These are phyloP conservation scores for Hyparrhenia diplandra DNA, from an alignment of 176 grass and related monocot genomes.

Conservation along the genomic window DNA sequence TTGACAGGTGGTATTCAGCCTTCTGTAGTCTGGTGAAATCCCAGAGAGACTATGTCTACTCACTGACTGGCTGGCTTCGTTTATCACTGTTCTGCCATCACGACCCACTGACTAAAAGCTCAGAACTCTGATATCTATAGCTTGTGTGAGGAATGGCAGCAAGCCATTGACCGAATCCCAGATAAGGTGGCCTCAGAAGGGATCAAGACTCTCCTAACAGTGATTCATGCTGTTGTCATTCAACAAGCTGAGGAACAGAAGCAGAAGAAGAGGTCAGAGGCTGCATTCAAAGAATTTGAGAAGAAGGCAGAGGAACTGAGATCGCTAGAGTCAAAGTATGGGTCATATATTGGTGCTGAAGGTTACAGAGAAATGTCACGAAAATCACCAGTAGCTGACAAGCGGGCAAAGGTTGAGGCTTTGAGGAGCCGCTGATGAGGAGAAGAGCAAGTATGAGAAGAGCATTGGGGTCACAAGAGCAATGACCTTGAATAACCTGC, in stretches of 20 bases:
- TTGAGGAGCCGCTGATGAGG: constrained; percentile 70
- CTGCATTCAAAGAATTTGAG: constrained; percentile 75
- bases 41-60: constrained; percentile 87
- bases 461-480: constrained; percentile 85
- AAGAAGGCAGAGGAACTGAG: constrained; percentile 79
- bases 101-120: constrained; percentile 50
- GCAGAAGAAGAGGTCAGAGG: constrained; percentile 80
- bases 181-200: constrained; percentile 95
- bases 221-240: constrained; percentile 66
- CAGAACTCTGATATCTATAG: constrained; percentile 81
- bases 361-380: constrained; percentile 33
- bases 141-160: constrained; percentile 94
- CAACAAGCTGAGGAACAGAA: constrained; percentile 92
- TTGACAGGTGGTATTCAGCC: constrained; percentile 85
- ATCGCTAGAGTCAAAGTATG: constrained; percentile 61
- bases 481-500: constrained; percentile 92
- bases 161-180: constrained; percentile 81
- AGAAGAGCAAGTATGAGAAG: constrained; percentile 98
- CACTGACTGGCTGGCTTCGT: constrained; percentile 89
- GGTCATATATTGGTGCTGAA: constrained; percentile 28
- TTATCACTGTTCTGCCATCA: constrained; percentile 80
- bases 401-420: constrained; percentile 68
- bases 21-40: constrained; percentile 87
- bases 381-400: constrained; percentile 47
- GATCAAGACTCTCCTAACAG: constrained; percentile 86